These are phyloP conservation scores for Penicillium sp. DNA, from an alignment of 2,329 filamentous ascomycete species.

Conservation along the genomic window DNA sequence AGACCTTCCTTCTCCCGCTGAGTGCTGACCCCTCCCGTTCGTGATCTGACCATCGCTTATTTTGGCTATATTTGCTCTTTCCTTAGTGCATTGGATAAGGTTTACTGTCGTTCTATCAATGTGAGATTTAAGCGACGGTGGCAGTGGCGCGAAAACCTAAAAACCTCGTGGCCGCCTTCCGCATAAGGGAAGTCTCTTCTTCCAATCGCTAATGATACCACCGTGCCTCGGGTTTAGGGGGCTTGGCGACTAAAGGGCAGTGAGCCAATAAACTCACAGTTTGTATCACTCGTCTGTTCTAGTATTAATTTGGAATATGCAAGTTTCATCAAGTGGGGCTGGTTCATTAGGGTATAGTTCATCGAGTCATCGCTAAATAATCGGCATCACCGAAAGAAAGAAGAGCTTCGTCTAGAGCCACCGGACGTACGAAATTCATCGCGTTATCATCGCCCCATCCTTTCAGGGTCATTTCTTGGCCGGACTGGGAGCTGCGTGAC, in stretches of 20 bases:
- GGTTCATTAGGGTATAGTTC: background rate
- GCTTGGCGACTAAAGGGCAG: background rate
- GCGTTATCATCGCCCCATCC: conserved; percentile 1
- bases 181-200: background rate
- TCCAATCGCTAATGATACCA: background rate
- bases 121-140: background rate
- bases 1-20: background rate
- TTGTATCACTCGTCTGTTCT: background rate
- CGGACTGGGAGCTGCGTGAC: too few species aligned
- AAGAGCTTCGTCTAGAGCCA: background rate
- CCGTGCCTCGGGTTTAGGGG: background rate
- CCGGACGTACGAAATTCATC: background rate
- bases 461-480: too few species aligned
- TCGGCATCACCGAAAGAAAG: background rate
- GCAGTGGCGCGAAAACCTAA: background rate
- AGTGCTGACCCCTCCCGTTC: background rate
- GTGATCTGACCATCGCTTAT: background rate
- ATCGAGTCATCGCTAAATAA: background rate
- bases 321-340: background rate
- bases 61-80: background rate
- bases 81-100: background rate
- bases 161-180: background rate
- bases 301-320: background rate
- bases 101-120: background rate
- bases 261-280: background rate